Evolutionary conservation across 176 grass and related monocot species (phyloP), one percentile per base, ranked within the genome.

Genomic region (Juncus effusus): DNA sequence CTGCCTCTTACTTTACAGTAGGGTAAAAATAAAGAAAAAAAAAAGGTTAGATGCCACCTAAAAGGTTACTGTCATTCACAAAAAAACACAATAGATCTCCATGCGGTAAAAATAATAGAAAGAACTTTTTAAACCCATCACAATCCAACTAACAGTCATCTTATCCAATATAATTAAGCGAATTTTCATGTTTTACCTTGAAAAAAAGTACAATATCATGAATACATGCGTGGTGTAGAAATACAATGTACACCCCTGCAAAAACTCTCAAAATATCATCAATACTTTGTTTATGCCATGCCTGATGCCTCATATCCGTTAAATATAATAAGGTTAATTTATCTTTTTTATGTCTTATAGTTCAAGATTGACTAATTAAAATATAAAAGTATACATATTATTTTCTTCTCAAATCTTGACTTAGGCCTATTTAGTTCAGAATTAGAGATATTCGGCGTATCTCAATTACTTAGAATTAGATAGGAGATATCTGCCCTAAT

Each of bases 11-110:
- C 61, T 76, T 66, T 76, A 57, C 28, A 57, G 39, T 40, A 63
- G 37, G 60, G 36, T 64, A 76, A 76, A 28, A 28, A 28, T 28
- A 28, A 28, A 28, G 19, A 28, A 28, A 28, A 28, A 28, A 28
- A 47, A 47, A 57, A 35, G 37, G 38, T 35, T 11, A 72, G 69
- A 72, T 72, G 42, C 69, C 69, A 72, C 54, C 55, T 10, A 72
- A 60, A 72, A 72, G 54, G 54, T 72, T 71, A 72, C 15, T 72
- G 54, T 38, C 54, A 60, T 60, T 72, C 39, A 59, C 69, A 59
- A 60, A 60, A 28, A 16, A 42, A 72, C 67, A 53, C 41, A 72
- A 53, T 72, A 41, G 13, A 72, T 47, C 44, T 47, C 44, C 44
- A 47, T 72, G 54, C 54, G 58, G 69, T 60, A 40, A 72, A 71